phyloP scores from a whole-genome alignment of 176 grass and related monocot genomes.

The Urochloa ruziziensis region DNA sequence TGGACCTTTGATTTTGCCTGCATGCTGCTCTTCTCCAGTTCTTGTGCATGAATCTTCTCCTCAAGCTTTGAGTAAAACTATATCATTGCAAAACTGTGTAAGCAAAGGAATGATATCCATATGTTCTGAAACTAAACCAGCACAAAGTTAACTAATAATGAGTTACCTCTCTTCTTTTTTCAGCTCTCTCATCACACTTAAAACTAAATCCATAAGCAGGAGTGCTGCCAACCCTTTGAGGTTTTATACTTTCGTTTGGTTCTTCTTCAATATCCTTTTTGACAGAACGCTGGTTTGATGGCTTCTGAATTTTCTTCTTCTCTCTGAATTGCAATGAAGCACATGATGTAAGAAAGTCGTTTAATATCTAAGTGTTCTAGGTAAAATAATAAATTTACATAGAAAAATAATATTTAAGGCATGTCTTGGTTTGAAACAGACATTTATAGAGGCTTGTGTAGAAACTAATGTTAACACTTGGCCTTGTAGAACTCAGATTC shows the following conservation, averaged over 20 bases:
- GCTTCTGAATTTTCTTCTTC: slow-evolving; percentile 45
- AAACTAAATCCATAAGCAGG: slow-evolving; percentile 62
- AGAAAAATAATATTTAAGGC: slow-evolving; percentile 1
- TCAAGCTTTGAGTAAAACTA: slow-evolving; percentile 74
- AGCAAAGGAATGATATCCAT: slow-evolving; percentile 15
- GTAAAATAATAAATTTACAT: not conserved
- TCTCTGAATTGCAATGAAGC: slow-evolving; percentile 39
- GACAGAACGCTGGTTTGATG: slow-evolving; percentile 20
- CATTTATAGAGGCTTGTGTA: not conserved
- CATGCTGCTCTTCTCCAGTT: slow-evolving; percentile 56
- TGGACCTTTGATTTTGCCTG: slow-evolving; percentile 63
- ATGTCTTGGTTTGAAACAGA: not conserved
- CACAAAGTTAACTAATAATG: slow-evolving; percentile 8
- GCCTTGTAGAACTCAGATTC: not conserved
- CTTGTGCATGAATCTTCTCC: slow-evolving; percentile 64
- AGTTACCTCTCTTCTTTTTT: slow-evolving; percentile 66
- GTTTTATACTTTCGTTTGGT: slow-evolving; percentile 35
- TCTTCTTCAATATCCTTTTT: slow-evolving; percentile 48
- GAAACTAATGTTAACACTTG: not conserved
- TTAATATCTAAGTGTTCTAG: not conserved
- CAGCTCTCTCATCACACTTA: slow-evolving; percentile 70
- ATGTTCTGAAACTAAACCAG: slow-evolving; percentile 2
- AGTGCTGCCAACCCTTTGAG: slow-evolving; percentile 42
- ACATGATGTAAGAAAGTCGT: not conserved
- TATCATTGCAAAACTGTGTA: slow-evolving; percentile 23